Base-by-base conservation (phyloP, 306 rosid species). In the Delonix regia region DNA sequence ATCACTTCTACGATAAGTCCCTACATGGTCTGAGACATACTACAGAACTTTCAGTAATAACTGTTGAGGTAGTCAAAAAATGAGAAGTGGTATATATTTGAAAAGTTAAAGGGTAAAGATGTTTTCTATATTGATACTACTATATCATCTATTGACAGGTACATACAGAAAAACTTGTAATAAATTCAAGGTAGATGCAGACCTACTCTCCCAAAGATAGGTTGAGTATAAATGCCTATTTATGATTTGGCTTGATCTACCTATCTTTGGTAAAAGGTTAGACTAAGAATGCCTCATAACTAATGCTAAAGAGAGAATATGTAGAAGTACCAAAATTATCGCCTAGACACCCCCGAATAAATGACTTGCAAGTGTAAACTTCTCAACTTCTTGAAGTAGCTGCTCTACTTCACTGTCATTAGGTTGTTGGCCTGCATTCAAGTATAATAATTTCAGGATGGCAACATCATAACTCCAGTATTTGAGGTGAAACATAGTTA, bases 261-360 rank as follows among this genome's bases (percentile, higher is more conserved):
- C 15, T 63, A 7, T 16, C 27, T 64, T 10, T 9, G 48, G 9
- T 34, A 9, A n/a, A n/a, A 64, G 28, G 48, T n/a, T 18, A 15
- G 19, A 33, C 14, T n/a, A 38, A 38, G 47, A n/a, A 64, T 38
- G 27, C 38, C 48, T 64, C 9, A 64, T 55, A 9, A 38, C 18
- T 45, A 56, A 71, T 42, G 18, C 12, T 45, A 22, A 30, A 41
- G 52, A 39, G 25, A 72, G 65, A 67, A 34, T 12, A 66, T 12
- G 74, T 18, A 25, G 73, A 61, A 7, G 24, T 91, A 93, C 97
- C 89, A 97, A 93, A 80, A 93, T 82, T 52, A 93, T 78, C 77
- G 95, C 98, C 98, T 95, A 93, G 36, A 91, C 2, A 57, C 95
- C 90, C 97, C 98, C 91, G 70, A 82, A 73, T 73, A 93, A 79